Evolutionary conservation across 768 basidiomycete species (phyloP).

Genomic region (Macrolepiota dolichaula): DNA sequence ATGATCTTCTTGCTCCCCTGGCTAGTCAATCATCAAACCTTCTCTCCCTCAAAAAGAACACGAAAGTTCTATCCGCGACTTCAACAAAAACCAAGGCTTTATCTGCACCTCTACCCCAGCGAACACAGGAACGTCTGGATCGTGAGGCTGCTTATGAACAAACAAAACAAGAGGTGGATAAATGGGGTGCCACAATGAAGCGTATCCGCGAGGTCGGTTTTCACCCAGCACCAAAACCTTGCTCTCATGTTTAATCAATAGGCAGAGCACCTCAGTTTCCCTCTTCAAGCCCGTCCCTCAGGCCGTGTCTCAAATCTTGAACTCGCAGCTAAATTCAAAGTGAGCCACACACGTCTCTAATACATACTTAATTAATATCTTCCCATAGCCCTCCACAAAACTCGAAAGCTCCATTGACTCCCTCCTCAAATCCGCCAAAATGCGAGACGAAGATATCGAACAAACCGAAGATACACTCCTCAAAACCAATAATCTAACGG

Average conservation of each 20-base stretch:
- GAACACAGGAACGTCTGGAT: constrained; percentile 86
- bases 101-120: constrained; percentile 80
- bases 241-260: constrained; percentile 22
- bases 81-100: constrained; percentile 58
- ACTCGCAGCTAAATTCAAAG: constrained; percentile 83
- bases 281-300: constrained; percentile 62
- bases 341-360: constrained; percentile 21
- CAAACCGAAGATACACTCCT: constrained; percentile 72
- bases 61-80: constrained; percentile 52
- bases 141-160: constrained; percentile 93
- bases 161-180: constrained; percentile 88
- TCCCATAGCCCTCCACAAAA: constrained; percentile 68
- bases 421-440: constrained; percentile 75
- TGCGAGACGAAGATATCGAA: constrained; percentile 78
- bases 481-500: constrained; percentile 73
- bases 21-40: constrained; percentile 61
- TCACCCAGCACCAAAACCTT: not conserved
- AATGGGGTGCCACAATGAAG: constrained; percentile 93
- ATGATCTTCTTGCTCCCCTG: constrained; percentile 76
- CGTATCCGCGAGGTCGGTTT: constrained; percentile 75
- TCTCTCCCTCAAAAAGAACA: constrained; percentile 64
- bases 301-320: constrained; percentile 67
- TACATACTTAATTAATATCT: not conserved
- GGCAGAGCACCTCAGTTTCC: constrained; percentile 88
- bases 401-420: constrained; percentile 83